phyloP scores from a whole-genome alignment of 2,329 filamentous ascomycete species.

The Chlorencoelia australis region DNA sequence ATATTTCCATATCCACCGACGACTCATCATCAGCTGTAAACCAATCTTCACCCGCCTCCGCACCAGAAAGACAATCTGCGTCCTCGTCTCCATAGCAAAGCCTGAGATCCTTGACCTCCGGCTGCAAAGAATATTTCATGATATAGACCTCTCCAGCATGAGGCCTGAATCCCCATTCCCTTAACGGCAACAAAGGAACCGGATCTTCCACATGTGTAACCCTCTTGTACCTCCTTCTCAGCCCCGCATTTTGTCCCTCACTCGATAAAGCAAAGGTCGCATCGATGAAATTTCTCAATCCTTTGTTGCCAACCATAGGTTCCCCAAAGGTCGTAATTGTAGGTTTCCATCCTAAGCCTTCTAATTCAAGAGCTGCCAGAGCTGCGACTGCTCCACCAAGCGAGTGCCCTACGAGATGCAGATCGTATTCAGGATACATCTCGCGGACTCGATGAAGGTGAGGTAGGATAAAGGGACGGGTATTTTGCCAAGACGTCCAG shows the following conservation, averaged over 20 bases:
- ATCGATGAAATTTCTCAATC: slow-evolving; percentile 33
- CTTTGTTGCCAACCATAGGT: slow-evolving; percentile 54
- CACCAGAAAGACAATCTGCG: slow-evolving; percentile 55
- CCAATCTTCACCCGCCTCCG: slow-evolving; percentile 13
- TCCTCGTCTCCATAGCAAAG: slow-evolving; percentile 67
- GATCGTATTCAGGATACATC: slow-evolving; percentile 57
- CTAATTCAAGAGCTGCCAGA: slow-evolving; percentile 74
- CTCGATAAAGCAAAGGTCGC: slow-evolving; percentile 9
- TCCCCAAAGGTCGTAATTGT: slow-evolving; percentile 87
- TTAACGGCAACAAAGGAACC: slow-evolving; percentile 74
- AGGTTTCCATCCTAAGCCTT: slow-evolving; percentile 62
- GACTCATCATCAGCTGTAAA: slow-evolving; percentile 5
- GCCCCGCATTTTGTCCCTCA: background rate
- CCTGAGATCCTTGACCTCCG: slow-evolving; percentile 56
- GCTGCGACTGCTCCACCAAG: slow-evolving; percentile 87
- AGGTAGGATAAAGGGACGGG: slow-evolving; percentile 58
- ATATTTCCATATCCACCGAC: background rate
- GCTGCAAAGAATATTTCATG: slow-evolving; percentile 57
- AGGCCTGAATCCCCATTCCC: slow-evolving; percentile 78
- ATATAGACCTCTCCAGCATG: slow-evolving; percentile 88
- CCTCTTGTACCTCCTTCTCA: slow-evolving; percentile 47
- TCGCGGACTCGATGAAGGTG: slow-evolving; percentile 49
- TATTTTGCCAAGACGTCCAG: slow-evolving; percentile 70
- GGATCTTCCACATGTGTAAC: slow-evolving; percentile 84
- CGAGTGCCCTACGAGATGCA: slow-evolving; percentile 77